Percentiles rank a stretch among this genome's conserved stretches.
Evolutionary conservation across 2,329 filamentous ascomycete species (phyloP).

Genomic region (Harringtonia aguacate): DNA sequence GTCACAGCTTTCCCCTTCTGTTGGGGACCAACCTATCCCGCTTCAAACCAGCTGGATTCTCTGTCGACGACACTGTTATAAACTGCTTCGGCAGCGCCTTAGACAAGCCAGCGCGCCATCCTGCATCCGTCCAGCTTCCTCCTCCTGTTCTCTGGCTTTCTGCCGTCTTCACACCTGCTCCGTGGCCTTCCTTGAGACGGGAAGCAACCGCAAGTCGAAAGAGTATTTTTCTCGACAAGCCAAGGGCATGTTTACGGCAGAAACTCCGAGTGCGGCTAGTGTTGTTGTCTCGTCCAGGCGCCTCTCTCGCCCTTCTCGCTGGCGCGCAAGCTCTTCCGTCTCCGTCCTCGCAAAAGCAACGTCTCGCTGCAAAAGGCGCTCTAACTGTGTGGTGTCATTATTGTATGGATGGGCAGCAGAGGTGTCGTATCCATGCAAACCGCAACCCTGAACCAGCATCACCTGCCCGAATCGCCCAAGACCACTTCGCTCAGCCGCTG

Average conservation of each 20-base stretch:
- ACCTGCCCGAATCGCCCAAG: constrained; percentile 29
- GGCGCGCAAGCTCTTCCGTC: neutral
- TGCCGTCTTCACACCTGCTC: too few species aligned
- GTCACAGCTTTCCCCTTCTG: too few species aligned
- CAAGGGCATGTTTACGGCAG: constrained; percentile 5
- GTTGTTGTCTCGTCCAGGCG: neutral
- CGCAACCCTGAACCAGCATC: constrained; percentile 18
- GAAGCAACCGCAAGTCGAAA: too few species aligned
- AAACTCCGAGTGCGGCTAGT: neutral
- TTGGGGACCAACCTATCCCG: too few species aligned
- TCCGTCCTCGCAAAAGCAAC: neutral
- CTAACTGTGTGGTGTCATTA: neutral
- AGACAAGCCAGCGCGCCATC: too few species aligned
- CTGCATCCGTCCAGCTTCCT: too few species aligned
- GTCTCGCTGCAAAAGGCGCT: neutral
- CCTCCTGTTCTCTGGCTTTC: too few species aligned
- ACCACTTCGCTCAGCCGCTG: constrained; percentile 44
- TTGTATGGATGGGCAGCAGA: constrained; percentile 1
- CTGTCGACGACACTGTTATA: too few species aligned
- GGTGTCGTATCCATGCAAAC: constrained; percentile 41
- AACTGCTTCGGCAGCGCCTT: too few species aligned
- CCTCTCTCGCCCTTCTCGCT: neutral
- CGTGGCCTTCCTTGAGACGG: too few species aligned
- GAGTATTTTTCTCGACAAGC: neutral
- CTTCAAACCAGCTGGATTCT: too few species aligned